Evolutionary conservation across 306 rosid species (phyloP), one percentile per base, ranked within the genome.

Genomic region (Ammopiptanthus mongolicus): DNA sequence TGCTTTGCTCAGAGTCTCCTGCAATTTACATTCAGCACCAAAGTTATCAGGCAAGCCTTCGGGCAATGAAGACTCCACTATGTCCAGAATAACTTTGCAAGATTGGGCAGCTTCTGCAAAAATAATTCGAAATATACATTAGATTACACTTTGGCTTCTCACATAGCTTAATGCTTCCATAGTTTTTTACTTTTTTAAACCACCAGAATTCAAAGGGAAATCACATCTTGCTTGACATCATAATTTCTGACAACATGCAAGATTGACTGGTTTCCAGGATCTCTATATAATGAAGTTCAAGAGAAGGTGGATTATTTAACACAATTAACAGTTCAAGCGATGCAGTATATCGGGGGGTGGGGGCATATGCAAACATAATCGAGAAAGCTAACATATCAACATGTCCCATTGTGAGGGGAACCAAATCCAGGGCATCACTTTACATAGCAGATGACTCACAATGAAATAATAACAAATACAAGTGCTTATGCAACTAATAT

Each of bases 71-170:
- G 99, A 92, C 61, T 92, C 99, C 77, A 92, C 88, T 68, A 84
- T 77, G 87, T 92, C 99, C 90, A 89, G 84, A 85, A 92, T 87
- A 82, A 87, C 88, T 88, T 85, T 80, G 91, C 98, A 87, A 81
- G 92, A 90, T 63, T 84, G 81, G 42, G 96, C 96, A 75, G 96
- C 98, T 85, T 95, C 98, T 95, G 97, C 96, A 87, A 82, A 76
- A 87, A 84, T 64, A 34, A 73, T 78, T 72, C 19, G 66, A 76
- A 72, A 78, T 59, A 73, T 68, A 52, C 51, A 73, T 85, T 60
- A 69, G 65, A 68, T 73, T 59, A 61, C 44, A 29, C 50, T 63
- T 69, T 34, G 28, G 51, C 78, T 62, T 74, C 58, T 71, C 60
- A 42, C 2, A 56, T 18, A 71, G 42, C 68, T 58, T 50, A 65